A percentile compares a stretch with the other conserved stretches of the same genome.
Conservation (phyloP, 768 basidiomycete genomes). For the Kwoniella sp. region DNA sequence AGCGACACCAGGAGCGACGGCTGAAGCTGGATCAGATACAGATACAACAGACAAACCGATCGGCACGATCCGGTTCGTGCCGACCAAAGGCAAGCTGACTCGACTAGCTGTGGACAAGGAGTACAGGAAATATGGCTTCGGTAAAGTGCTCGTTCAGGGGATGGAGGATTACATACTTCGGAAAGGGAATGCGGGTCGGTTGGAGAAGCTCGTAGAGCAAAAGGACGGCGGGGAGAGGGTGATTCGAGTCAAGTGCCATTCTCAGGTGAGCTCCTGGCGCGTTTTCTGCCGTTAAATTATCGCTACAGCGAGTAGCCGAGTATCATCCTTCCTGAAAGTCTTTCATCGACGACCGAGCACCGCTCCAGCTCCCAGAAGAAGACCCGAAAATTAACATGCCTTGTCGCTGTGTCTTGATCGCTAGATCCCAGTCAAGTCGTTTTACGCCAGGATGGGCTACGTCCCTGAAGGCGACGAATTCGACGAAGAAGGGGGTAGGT, state of each 20-base stretch:
- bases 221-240: conserved; percentile 17
- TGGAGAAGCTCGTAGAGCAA: conserved; percentile 1
- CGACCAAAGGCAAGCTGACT: conserved; percentile 37
- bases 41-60: conserved; percentile 35
- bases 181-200: background rate
- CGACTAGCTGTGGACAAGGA: conserved; percentile 43
- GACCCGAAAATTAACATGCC: no score
- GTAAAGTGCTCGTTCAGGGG: conserved; percentile 39
- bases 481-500: conserved; percentile 54
- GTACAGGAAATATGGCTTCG: conserved; percentile 46
- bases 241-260: conserved; percentile 30
- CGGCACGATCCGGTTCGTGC: conserved; percentile 44
- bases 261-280: conserved; percentile 43
- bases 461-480: conserved; percentile 42
- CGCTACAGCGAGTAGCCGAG: no score
- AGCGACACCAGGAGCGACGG: background rate
- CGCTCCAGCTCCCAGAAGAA: no score
- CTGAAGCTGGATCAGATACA: background rate
- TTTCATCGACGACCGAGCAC: no score
- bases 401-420: background rate
- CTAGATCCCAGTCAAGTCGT: conserved; percentile 45
- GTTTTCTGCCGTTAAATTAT: no score
- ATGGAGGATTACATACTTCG: conserved; percentile 33
- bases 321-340: no score
- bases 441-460: conserved; percentile 50